A percentile compares a stretch with the other conserved stretches of the same genome.
Conservation (phyloP, 2,329 filamentous ascomycete genomes). For the Epichloe brachyelytri region DNA sequence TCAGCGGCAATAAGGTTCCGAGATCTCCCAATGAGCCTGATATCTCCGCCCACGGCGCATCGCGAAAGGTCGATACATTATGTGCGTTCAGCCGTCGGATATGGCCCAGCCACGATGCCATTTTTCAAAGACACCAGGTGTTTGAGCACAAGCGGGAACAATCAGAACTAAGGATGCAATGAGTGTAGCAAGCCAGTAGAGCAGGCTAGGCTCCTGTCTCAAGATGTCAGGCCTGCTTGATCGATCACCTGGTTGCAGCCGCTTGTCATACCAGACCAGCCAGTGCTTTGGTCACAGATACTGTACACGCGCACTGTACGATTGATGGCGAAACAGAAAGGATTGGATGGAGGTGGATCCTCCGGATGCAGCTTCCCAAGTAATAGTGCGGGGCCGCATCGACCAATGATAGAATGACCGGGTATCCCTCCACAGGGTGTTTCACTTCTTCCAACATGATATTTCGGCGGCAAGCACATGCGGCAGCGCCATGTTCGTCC, state of each 20-base stretch:
- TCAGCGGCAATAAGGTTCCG: constrained; percentile 77
- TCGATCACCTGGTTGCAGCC: background rate
- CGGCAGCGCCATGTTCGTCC: too few relatives aligned
- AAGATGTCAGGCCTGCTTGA: background rate
- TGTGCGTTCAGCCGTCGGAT: constrained; percentile 26
- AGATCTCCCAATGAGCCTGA: constrained; percentile 81
- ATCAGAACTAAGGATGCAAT: background rate
- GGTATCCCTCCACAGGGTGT: too few relatives aligned
- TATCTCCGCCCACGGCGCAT: constrained; percentile 52
- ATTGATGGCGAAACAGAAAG: background rate
- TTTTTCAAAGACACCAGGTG: constrained; percentile 2
- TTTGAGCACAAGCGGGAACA: background rate
- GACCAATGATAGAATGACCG: background rate
- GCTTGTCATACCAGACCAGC: background rate
- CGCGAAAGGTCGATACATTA: constrained; percentile 35
- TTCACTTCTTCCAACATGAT: too few relatives aligned
- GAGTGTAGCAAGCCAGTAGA: background rate
- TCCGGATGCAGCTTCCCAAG: background rate
- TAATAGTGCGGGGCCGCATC: background rate
- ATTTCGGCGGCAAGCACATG: too few relatives aligned
- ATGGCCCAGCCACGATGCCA: constrained; percentile 16
- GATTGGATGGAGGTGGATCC: background rate
- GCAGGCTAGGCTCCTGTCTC: background rate
- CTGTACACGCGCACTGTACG: background rate
- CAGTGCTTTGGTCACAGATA: background rate